These are phyloP conservation scores for Porphyrellus cyaneotinctus DNA, from an alignment of 768 basidiomycete species.

Conservation along the genomic window DNA sequence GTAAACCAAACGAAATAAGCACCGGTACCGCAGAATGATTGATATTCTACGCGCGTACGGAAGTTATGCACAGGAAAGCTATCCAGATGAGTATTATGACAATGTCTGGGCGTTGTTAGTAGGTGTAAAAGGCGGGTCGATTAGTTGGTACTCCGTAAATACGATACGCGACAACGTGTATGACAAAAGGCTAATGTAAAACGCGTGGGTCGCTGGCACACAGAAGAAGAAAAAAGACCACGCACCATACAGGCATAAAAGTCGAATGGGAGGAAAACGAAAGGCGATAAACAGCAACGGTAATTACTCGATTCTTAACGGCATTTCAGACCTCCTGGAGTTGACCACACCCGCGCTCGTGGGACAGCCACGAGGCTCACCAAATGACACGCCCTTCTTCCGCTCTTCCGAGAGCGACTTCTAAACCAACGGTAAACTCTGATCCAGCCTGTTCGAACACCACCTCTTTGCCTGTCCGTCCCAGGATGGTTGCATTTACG, in stretches of 20 bases:
- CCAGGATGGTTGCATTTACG: slow-evolving; percentile 7
- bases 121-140: background rate
- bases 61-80: slow-evolving; percentile 21
- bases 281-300: slow-evolving; percentile 15
- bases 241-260: slow-evolving; percentile 6
- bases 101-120: slow-evolving; percentile 6
- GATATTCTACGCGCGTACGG: slow-evolving; percentile 4
- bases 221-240: background rate
- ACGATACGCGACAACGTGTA: slow-evolving; percentile 1
- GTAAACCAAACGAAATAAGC: background rate
- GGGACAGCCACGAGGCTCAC: slow-evolving; percentile 14
- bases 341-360: background rate
- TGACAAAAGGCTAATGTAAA: background rate
- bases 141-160: slow-evolving; percentile 11
- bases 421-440: slow-evolving; percentile 28
- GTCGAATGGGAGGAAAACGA: background rate
- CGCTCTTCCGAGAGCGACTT: slow-evolving; percentile 31
- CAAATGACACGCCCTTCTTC: slow-evolving; percentile 32
- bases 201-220: background rate
- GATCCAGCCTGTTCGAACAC: slow-evolving; percentile 27
- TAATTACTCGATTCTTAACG: slow-evolving; percentile 12
- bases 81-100: slow-evolving; percentile 9
- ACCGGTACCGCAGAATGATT: background rate
- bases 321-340: slow-evolving; percentile 1
- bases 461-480: slow-evolving; percentile 17